Conservation (phyloP, 1,284 basidiomycete genomes). For the Irpex lacteus region DNA sequence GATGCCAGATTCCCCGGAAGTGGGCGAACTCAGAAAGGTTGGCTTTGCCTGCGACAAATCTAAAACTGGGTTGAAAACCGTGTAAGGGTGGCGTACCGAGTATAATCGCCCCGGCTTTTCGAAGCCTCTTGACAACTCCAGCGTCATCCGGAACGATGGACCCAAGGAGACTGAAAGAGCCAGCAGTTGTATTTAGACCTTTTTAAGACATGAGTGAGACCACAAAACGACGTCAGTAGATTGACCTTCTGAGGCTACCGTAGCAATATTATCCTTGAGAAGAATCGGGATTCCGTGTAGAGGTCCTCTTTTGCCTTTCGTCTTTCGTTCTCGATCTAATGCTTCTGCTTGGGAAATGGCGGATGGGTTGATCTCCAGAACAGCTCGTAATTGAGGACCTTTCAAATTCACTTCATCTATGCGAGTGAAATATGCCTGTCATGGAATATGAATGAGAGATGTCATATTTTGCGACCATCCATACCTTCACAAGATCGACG, state of each 20-base stretch:
- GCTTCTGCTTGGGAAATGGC: constrained; percentile 52
- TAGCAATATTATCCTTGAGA: constrained; percentile 60
- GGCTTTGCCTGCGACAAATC: constrained; percentile 25
- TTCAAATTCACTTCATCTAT: constrained; percentile 71
- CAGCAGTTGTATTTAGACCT: constrained; percentile 64
- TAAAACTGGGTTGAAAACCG: constrained; percentile 13
- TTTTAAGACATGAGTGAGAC: not conserved
- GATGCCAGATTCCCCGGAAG: constrained; percentile 28
- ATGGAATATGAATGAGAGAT: not conserved
- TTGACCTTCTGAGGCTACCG: constrained; percentile 49
- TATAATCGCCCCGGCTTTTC: constrained; percentile 43
- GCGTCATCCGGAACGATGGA: constrained; percentile 42
- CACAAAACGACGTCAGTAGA: not conserved
- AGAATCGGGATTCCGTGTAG: constrained; percentile 72
- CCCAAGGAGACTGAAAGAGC: constrained; percentile 39
- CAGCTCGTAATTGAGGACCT: constrained; percentile 56
- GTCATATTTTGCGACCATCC: not conserved
- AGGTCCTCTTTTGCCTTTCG: constrained; percentile 44
- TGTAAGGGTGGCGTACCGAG: constrained; percentile 26
- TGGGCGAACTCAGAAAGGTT: constrained; percentile 30
- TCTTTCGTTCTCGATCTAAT: constrained; percentile 52
- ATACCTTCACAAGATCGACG: constrained; percentile 62
- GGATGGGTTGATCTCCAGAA: constrained; percentile 62
- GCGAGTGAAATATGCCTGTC: constrained; percentile 62
- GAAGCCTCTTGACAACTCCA: constrained; percentile 34